These are phyloP conservation scores for Przewalskia tangutica DNA, from an alignment of 257 asterid genomes.

Conservation along the genomic window DNA sequence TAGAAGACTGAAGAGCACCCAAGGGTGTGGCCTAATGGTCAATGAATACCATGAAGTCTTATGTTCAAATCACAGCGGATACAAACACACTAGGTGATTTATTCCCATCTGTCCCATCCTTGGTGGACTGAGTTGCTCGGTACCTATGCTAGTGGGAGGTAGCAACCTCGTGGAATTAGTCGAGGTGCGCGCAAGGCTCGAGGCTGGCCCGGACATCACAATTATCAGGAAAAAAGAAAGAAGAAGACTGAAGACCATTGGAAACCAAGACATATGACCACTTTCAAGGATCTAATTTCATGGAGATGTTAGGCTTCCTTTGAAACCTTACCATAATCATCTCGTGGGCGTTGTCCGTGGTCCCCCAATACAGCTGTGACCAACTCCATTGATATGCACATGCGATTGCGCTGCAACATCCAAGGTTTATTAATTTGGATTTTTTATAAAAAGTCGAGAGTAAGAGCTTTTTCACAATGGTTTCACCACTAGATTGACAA, in stretches of 20 bases:
- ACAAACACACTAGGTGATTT: not conserved
- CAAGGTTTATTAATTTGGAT: not conserved
- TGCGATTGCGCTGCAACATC: conserved; percentile 43
- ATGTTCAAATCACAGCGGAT: not conserved
- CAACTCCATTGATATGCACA: conserved; percentile 95
- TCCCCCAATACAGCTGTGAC: conserved; percentile 98
- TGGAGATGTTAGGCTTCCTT: not conserved
- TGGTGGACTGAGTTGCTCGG: not conserved
- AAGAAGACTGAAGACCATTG: not conserved
- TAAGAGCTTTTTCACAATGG: not conserved
- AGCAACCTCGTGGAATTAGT: not conserved
- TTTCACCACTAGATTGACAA: not conserved
- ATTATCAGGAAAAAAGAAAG: no score
- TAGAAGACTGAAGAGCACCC: not conserved
- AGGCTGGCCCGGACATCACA: not conserved
- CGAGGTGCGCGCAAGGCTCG: not conserved
- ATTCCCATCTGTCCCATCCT: not conserved
- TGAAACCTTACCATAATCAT: conserved; percentile 76
- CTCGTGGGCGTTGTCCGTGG: conserved; percentile 93
- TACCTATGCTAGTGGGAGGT: no score
- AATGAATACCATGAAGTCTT: not conserved
- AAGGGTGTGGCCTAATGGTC: not conserved
- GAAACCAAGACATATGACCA: not conserved
- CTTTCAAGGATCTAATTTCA: not conserved
- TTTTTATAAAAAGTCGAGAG: not conserved